Evolutionary conservation across 495 filamentous ascomycete species (phyloP).

Genomic region (Platismatia glauca): DNA sequence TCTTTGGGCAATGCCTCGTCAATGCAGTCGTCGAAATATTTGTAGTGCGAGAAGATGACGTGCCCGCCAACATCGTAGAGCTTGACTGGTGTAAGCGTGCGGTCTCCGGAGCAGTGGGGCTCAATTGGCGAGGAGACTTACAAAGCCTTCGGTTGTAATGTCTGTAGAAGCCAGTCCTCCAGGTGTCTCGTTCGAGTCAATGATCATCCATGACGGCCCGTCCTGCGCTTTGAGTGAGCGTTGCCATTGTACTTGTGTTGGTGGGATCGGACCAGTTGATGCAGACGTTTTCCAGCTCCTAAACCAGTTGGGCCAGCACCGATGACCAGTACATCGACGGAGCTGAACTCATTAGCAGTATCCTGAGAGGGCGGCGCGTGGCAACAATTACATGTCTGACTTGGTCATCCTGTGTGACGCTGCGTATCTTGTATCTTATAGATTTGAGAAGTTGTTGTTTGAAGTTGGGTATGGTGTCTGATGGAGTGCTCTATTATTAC

Average conservation of each 20-base stretch:
- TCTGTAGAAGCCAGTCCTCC: constrained; percentile 97
- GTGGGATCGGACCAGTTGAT: constrained; percentile 72
- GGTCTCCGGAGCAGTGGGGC: not conserved
- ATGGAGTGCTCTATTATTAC: not conserved
- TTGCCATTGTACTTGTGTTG: constrained; percentile 16
- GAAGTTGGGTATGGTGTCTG: not conserved
- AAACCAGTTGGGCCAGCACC: constrained; percentile 94
- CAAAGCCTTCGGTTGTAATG: constrained; percentile 92
- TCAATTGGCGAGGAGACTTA: constrained; percentile 43
- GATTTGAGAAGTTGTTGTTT: not conserved
- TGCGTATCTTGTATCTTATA: not conserved
- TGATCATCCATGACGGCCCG: constrained; percentile 88
- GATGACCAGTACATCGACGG: constrained; percentile 96
- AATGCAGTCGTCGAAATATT: constrained; percentile 99
- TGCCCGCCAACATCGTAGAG: constrained; percentile 99
- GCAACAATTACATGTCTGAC: constrained; percentile 12
- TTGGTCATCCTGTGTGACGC: constrained; percentile 6
- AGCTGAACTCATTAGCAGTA: constrained; percentile 40
- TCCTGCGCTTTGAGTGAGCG: constrained; percentile 42
- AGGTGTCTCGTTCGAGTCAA: constrained; percentile 87
- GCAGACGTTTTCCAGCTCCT: constrained; percentile 92
- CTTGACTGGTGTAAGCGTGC: constrained; percentile 37
- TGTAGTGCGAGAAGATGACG: constrained; percentile 99
- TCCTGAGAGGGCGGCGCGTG: not conserved
- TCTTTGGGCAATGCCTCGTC: constrained; percentile 89